phyloP scores from a whole-genome alignment of 805 yeast species.

The Teunomyces atbi region DNA sequence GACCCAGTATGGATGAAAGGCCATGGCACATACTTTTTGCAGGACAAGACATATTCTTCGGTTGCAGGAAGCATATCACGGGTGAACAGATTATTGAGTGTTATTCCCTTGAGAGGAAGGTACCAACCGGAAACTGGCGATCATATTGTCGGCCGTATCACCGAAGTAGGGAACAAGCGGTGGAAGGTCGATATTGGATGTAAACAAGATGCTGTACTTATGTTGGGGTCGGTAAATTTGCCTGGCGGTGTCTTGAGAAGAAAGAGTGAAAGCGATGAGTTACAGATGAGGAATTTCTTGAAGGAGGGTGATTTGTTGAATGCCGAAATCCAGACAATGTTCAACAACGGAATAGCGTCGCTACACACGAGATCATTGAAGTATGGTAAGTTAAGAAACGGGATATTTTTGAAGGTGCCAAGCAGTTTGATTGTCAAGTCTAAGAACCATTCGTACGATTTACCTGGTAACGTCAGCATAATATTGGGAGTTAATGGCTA shows the following conservation, averaged over 20 bases:
- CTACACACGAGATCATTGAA: conserved; percentile 92
- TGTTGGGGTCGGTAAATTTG: conserved; percentile 92
- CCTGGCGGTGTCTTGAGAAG: conserved; percentile 97
- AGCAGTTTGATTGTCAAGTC: conserved; percentile 79
- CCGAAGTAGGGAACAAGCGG: conserved; percentile 89
- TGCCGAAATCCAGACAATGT: conserved; percentile 92
- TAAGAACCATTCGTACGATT: conserved; percentile 78
- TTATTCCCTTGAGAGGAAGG: conserved; percentile 80
- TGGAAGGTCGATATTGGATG: conserved; percentile 98
- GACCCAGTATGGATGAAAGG: conserved; percentile 99
- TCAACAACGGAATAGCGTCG: conserved; percentile 87
- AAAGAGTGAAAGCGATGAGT: conserved; percentile 91
- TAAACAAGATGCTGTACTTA: conserved; percentile 86
- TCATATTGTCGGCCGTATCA: conserved; percentile 88
- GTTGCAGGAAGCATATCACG: conserved; percentile 89
- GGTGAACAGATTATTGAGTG: conserved; percentile 84
- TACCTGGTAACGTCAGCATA: conserved; percentile 93
- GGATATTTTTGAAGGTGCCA: conserved; percentile 78
- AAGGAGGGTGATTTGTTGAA: conserved; percentile 95
- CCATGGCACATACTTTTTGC: conserved; percentile 87
- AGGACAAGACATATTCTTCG: conserved; percentile 76
- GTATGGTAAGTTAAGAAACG: conserved; percentile 93
- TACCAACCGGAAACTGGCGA: conserved; percentile 96
- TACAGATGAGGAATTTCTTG: conserved; percentile 90
- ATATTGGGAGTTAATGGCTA: conserved; percentile 94